Conservation (phyloP, 768 basidiomycete species). For the Lentinula guzmanii region DNA sequence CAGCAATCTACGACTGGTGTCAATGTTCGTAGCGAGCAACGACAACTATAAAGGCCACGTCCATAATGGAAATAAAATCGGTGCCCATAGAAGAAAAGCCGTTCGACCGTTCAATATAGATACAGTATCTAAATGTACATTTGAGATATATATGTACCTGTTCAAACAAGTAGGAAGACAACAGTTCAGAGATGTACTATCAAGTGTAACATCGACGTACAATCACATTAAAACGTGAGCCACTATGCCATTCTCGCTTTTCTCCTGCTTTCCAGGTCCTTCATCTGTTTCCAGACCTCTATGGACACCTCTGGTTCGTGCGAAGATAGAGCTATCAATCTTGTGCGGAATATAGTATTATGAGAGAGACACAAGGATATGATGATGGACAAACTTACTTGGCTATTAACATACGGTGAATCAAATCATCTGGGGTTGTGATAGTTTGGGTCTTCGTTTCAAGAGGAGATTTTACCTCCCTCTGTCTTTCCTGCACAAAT, state of each 20-base stretch:
- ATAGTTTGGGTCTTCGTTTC: constrained; percentile 27
- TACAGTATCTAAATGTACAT: too few species aligned
- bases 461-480: constrained; percentile 12
- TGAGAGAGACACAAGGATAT: background rate
- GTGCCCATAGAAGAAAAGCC: too few species aligned
- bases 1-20: too few species aligned
- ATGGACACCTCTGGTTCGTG: constrained; percentile 50
- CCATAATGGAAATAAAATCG: too few species aligned
- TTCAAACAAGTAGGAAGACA: too few species aligned
- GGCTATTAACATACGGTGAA: constrained; percentile 62
- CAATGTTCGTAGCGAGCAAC: too few species aligned
- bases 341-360: constrained; percentile 18
- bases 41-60: too few species aligned
- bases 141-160: too few species aligned
- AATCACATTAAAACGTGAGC: background rate
- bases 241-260: constrained; percentile 19
- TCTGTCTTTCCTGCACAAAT: constrained; percentile 47
- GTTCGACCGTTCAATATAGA: too few species aligned
- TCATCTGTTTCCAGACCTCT: constrained; percentile 60
- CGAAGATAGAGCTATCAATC: constrained; percentile 57
- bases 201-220: too few species aligned
- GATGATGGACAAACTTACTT: constrained; percentile 37
- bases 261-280: constrained; percentile 48
- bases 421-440: constrained; percentile 51
- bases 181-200: too few species aligned